Conservation (phyloP, 2,329 filamentous ascomycete species). For the Pseudovirgaria hyperparasitica region DNA sequence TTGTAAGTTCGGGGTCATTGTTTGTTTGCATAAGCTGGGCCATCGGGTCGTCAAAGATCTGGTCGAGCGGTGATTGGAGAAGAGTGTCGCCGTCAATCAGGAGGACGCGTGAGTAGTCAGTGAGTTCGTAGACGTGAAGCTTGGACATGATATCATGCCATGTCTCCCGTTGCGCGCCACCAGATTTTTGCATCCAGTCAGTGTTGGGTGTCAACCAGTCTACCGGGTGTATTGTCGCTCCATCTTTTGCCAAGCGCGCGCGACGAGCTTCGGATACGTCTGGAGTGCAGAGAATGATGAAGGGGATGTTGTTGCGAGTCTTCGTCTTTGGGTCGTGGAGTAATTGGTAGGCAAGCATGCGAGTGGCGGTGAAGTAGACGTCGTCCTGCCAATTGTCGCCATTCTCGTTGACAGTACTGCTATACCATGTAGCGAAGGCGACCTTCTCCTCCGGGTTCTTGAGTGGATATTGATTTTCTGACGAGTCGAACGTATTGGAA, state of each 20-base stretch:
- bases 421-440: slow-evolving; percentile 15
- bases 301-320: slow-evolving; percentile 11
- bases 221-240: slow-evolving; percentile 14
- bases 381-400: slow-evolving; percentile 13
- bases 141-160: slow-evolving; percentile 27
- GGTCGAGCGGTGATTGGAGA: slow-evolving; percentile 15
- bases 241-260: slow-evolving; percentile 12
- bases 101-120: slow-evolving; percentile 21
- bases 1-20: slow-evolving; percentile 2
- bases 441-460: slow-evolving; percentile 11
- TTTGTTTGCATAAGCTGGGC: slow-evolving; percentile 6
- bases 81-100: slow-evolving; percentile 24
- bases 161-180: too few relatives aligned
- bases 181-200: slow-evolving; percentile 3
- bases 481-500: too few relatives aligned
- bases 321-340: slow-evolving; percentile 13
- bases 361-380: slow-evolving; percentile 15
- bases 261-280: slow-evolving; percentile 11
- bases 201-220: slow-evolving; percentile 11
- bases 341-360: slow-evolving; percentile 20
- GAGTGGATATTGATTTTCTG: too few relatives aligned
- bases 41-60: slow-evolving; percentile 20
- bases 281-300: slow-evolving; percentile 16
- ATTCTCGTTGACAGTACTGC: slow-evolving; percentile 7
- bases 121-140: slow-evolving; percentile 25